Percentiles rank a stretch among this genome's conserved stretches.
Conservation (phyloP, 2,329 filamentous ascomycete species). For the Fusarium sp. region DNA sequence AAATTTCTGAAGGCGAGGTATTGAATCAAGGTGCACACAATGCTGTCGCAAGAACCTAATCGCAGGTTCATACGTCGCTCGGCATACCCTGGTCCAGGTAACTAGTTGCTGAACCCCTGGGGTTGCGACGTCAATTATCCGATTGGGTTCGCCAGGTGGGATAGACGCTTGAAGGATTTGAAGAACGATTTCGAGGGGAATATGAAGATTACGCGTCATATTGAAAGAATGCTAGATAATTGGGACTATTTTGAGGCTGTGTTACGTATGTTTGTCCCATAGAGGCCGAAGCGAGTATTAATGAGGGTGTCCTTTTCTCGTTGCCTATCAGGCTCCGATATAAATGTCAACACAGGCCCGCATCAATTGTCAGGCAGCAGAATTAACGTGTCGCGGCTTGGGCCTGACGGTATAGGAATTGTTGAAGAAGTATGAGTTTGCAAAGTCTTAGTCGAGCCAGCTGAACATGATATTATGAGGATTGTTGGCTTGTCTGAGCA, state of each 20-base stretch:
- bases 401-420: not conserved
- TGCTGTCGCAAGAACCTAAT: constrained; percentile 18
- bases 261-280: not conserved
- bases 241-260: not conserved
- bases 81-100: constrained; percentile 24
- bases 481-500: not conserved
- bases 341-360: not conserved
- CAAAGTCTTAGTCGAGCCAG: too few species aligned
- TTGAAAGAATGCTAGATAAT: not conserved
- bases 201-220: not conserved
- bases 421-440: not conserved
- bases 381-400: not conserved
- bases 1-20: constrained; percentile 5
- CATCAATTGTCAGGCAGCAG: not conserved
- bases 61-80: constrained; percentile 17
- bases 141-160: constrained; percentile 6
- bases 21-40: constrained; percentile 15
- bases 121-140: constrained; percentile 11
- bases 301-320: not conserved
- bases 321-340: constrained; percentile 21
- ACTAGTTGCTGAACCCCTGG: constrained; percentile 20
- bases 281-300: not conserved
- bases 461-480: too few species aligned
- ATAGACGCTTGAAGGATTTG: constrained; percentile 15
- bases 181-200: constrained; percentile 31